Base-by-base conservation (phyloP, 148 eudicot genomes). In the Camellia granthamiana region DNA sequence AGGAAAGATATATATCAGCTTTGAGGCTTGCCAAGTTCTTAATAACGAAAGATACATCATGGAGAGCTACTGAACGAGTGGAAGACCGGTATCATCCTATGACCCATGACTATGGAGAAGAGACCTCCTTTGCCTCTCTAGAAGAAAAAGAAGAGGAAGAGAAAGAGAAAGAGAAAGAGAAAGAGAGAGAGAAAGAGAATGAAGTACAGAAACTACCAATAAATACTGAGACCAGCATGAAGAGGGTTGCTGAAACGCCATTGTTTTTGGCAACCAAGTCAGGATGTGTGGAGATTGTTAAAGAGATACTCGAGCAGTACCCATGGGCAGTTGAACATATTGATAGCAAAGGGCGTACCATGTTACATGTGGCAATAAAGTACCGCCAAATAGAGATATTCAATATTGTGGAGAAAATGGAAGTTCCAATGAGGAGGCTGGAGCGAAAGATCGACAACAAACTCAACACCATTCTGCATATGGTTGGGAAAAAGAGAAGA, bases 291-390 rank as follows among this genome's bases (percentile, higher is more conserved):
- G 64, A 74, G 77, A 74, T 56, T 38, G 77, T 56, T 74, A n/a
- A 11, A 38, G 46, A 3, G 6, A 41, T 38, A 67, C 8, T 58
- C 13, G 58, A 30, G 38, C 38, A 11, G 43, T 19, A 76, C 13
- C 79, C 69, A 6, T 49, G 52, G 43, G 69, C 79, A 61, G 79
- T 76, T 63, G 79, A 76, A 8, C 67, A 76, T 42, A 13, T 76
- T 18, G 79, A 76, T 47, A 3, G 2, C 16, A 6, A 46, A 14
- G 69, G 43, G 43, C 38, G 69, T 19, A 76, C 79, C 13, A 76
- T 76, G 46, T 16, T 76, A 5, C 79, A 76, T 3, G 16, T 76
- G 46, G 79, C 79, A 1, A 76, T 62, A 7, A 44, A 76, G 58
- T 76, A 76, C 44, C 56, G 58, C 19, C 55, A 59, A 21, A 19